Base-by-base conservation (phyloP, 2,329 filamentous ascomycete genomes). In the Penicillium sp. region DNA sequence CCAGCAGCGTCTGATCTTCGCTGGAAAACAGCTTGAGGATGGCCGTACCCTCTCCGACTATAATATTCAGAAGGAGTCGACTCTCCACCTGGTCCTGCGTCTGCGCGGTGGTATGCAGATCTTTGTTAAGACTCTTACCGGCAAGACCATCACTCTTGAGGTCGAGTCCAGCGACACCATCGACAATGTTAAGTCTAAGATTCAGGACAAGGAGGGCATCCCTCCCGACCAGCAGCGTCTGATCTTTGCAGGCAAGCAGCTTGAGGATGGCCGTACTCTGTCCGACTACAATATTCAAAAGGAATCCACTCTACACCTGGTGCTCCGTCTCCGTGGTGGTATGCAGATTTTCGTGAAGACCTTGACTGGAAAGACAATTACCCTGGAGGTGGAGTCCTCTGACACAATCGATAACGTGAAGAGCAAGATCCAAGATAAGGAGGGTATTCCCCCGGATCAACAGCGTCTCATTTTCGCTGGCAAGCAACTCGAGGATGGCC, bases 271-370 rank as follows among this genome's bases (percentile, higher is more conserved):
- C 59, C 91, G 92, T 50, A 96, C 92, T 24, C 82, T 96, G 0
- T 88, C 85, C 58, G 92, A 96, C 75, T 96, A 96, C 85, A 96
- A 96, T 80, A 96, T 96, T 49, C 92, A 96, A 78, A 96, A 96
- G 81, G 91, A 96, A 73, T 89, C 85, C 0, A 95, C 90, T 1
- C 87, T 95, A 1, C 91, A 94, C 70, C 79, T 94, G 46, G 91
- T 94, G 56, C 88, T 95, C 48, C 90, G 91, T 75, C 89, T 94
- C 5, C 90, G 90, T 77, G 90, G 91, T 81, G 91, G 91, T 75
- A 84, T 83, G 80, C 81, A 83, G 58, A 83, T 82, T 48, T 81
- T 82, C 61, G 79, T 82, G 34, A 83, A 83, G 75, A 83, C 78
- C 3, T 75, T 86, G 28, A 85, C 83, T 8, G 92, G 92, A 59